Evolutionary conservation across 306 rosid genomes (phyloP).

Genomic region (Dicorynia guianensis): DNA sequence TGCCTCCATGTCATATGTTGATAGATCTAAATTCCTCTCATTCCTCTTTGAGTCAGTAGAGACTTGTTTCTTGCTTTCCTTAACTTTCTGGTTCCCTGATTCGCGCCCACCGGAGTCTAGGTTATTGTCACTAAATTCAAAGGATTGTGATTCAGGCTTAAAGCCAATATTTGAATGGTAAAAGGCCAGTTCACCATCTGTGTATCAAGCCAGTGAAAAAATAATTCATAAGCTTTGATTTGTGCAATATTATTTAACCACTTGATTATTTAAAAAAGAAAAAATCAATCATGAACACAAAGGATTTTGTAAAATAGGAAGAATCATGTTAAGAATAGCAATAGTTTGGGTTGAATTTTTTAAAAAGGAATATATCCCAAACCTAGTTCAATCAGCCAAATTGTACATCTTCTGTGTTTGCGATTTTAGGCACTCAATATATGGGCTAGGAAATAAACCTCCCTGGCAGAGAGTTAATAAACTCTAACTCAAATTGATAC

Average conservation of each 20-base stretch:
- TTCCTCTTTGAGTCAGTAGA: constrained; percentile 44
- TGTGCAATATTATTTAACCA: background rate
- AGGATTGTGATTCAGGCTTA: constrained; percentile 54
- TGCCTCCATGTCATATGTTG: constrained; percentile 33
- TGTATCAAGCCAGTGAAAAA: constrained; percentile 38
- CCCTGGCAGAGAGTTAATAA: background rate
- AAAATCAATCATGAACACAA: background rate
- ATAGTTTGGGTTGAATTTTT: background rate
- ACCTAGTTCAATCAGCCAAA: constrained; percentile 25
- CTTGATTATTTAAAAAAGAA: constrained; percentile 2
- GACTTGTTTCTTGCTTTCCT: constrained; percentile 48
- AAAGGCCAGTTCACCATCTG: constrained; percentile 73
- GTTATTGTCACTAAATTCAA: constrained; percentile 51
- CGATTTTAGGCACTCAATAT: background rate
- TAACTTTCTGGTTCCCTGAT: constrained; percentile 46
- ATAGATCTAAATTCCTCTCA: constrained; percentile 42
- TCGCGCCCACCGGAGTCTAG: constrained; percentile 49
- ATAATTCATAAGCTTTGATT: constrained; percentile 7
- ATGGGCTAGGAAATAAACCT: constrained; percentile 16
- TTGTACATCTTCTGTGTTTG: background rate
- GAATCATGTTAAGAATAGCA: background rate
- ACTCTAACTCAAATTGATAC: background rate
- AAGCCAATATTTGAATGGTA: constrained; percentile 52
- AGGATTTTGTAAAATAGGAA: background rate
- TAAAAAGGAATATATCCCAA: constrained; percentile 4